Evolutionary conservation across 768 basidiomycete species (phyloP).

Genomic region (Tulasnella sp.): DNA sequence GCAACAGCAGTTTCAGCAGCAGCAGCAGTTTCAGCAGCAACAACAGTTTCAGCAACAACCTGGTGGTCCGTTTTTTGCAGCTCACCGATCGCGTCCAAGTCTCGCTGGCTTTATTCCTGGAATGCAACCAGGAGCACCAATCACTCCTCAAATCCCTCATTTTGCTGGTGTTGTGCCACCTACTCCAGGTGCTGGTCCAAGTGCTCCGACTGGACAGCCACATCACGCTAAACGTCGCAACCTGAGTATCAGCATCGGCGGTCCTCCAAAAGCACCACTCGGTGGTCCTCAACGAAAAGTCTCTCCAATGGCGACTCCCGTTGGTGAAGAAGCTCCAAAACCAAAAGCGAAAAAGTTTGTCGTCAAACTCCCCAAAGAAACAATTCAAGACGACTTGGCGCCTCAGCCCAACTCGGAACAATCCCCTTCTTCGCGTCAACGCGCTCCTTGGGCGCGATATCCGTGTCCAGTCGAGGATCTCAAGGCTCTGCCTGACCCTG

Average conservation of each 20-base stretch:
- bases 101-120: constrained; percentile 13
- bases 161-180: constrained; percentile 7
- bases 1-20: constrained; percentile 8
- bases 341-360: constrained; percentile 49
- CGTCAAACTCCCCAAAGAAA: constrained; percentile 66
- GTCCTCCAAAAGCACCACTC: constrained; percentile 75
- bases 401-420: constrained; percentile 27
- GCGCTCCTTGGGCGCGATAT: constrained; percentile 46
- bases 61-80: neutral
- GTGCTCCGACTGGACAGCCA: neutral
- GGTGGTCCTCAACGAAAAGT: constrained; percentile 66
- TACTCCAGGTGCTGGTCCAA: constrained; percentile 8
- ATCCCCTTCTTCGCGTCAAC: constrained; percentile 25
- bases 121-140: neutral
- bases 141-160: constrained; percentile 7
- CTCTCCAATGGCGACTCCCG: constrained; percentile 25
- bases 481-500: neutral
- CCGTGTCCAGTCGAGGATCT: constrained; percentile 11
- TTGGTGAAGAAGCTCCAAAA: constrained; percentile 19
- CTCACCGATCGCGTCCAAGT: constrained; percentile 16
- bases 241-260: constrained; percentile 52
- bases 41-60: constrained; percentile 1
- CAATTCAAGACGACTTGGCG: constrained; percentile 23
- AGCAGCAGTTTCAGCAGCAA: constrained; percentile 5
- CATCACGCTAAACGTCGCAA: constrained; percentile 8